Base-by-base conservation (phyloP, 176 grass and related monocot genomes). In the Puccinellia tenuiflora region DNA sequence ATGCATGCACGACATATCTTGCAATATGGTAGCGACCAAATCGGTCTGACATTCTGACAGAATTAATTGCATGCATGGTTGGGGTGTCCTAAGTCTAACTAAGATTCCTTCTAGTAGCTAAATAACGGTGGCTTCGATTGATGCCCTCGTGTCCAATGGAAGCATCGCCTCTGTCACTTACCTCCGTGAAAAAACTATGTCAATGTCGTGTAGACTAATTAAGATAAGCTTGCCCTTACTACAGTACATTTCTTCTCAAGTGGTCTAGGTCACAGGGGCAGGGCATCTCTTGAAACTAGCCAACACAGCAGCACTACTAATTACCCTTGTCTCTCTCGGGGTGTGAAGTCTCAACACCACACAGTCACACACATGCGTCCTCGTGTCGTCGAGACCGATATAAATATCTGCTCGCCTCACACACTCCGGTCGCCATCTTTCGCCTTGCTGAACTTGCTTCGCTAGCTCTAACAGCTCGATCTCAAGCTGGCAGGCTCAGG, bases 71-170 rank as follows among this genome's bases (percentile, higher is more conserved):
- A 47, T 16, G 45, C 42, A 31, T 50, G 13, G 24, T 83, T 84
- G 61, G n/a, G 60, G 82, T 87, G 35, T 38, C 31, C 15, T 47
- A 45, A 45, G 42, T 45, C 42, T 45, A 68, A 81, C 71, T 86
- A 83, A 91, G 91, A 90, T 93, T 91, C 91, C 75, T 54, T 31
- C 24, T 29, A 66, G 42, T 29, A 66, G 42, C 72, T 78, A 84
- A 77, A 73, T 59, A 81, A 81, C 79, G 69, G 68, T 79, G 92
- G 89, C 76, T 84, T 90, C 86, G 75, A 88, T 90, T 88, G 75
- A 88, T 90, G 84, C 72, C 39, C 77, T 83, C 69, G 54, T 81
- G 81, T 78, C 86, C 87, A 91, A 85, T 91, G 77, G 71, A 82
- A 64, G 73, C 70, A 75, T 74, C 85, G 74, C 53, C 68, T 78